Evolutionary conservation across 2,329 filamentous ascomycete species (phyloP), one percentile per base, ranked within the genome.

Genomic region (Chaetomium globosum): DNA sequence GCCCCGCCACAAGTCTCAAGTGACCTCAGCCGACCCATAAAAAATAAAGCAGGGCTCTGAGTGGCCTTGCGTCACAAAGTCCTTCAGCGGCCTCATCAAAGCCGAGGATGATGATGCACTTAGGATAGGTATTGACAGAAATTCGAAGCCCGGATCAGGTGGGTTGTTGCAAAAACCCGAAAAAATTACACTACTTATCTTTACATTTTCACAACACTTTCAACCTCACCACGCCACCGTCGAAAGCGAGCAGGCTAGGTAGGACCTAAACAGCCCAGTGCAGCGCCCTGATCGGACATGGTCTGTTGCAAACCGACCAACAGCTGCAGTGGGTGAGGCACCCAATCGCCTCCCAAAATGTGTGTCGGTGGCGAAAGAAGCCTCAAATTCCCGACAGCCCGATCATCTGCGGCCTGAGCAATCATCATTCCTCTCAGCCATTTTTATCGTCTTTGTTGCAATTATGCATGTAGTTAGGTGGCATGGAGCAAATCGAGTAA

Each of bases 1-100:
- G n/a, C 55, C 55, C 23, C 21, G 53, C 49, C 49, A 28, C 49
- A 52, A 19, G 49, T 26, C 49, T 52, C 49, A 28, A 28, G 21
- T 28, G 21, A 28, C 13, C 49, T 52, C 21, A 43, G 39, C 39
- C 39, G 39, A 43, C 39, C 39, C 39, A 16, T 43, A 6, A 43
- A 43, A 43, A 43, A n/a, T 19, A 36, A 36, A 36, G 33, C 33
- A 36, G 33, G 9, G 4, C 10, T 39, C 4, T 39, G 13, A 39
- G 9, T 36, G 33, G 33, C 12, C 33, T 36, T 36, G 9, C 12
- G 9, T 36, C 3, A 3, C 8, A 36, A 36, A 10, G 36, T 39
- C 36, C 36, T 19, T 2, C 26, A 39, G 36, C 36, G 3, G 39
- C 16, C 16, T 43, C 39, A n/a, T 43, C 16, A 43, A 43, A 43